A percentile compares a stretch with the other conserved stretches of the same genome.
These are phyloP conservation scores for Coniosporium uncinatum DNA, from an alignment of 2,329 filamentous ascomycete genomes.

Conservation along the genomic window DNA sequence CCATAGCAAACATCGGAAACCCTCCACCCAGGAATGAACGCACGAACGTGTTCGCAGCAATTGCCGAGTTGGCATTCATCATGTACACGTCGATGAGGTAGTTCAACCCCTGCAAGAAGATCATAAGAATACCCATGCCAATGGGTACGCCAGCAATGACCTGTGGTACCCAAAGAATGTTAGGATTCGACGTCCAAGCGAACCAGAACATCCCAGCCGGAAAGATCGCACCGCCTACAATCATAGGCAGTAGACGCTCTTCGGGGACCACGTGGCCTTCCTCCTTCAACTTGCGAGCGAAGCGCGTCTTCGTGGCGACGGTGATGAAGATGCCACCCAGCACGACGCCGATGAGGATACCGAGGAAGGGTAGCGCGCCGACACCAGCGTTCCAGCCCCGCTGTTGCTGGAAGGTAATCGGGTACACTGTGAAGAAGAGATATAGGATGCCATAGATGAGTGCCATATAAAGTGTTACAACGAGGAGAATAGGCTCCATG, in stretches of 20 bases:
- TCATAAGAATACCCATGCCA: constrained; percentile 55
- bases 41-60: constrained; percentile 75
- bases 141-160: constrained; percentile 46
- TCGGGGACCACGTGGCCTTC: constrained; percentile 59
- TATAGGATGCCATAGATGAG: constrained; percentile 46
- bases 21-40: constrained; percentile 72
- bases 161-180: constrained; percentile 50
- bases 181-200: constrained; percentile 56
- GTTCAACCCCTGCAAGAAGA: constrained; percentile 58
- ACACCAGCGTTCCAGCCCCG: constrained; percentile 55
- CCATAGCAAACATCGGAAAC: constrained; percentile 73
- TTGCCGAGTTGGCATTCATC: constrained; percentile 70
- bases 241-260: constrained; percentile 54
- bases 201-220: constrained; percentile 64
- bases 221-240: constrained; percentile 56
- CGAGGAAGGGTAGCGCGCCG: constrained; percentile 61
- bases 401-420: constrained; percentile 56
- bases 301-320: background rate
- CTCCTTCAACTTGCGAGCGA: constrained; percentile 21
- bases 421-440: constrained; percentile 42
- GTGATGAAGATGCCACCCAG: constrained; percentile 26
- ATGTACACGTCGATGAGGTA: constrained; percentile 47
- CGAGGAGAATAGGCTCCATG: constrained; percentile 61
- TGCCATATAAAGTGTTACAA: constrained; percentile 61
- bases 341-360: constrained; percentile 63